Percentiles rank a stretch among this genome's conserved stretches.
Conservation (phyloP, 1,284 basidiomycete species). For the Trichosporon inkin region DNA sequence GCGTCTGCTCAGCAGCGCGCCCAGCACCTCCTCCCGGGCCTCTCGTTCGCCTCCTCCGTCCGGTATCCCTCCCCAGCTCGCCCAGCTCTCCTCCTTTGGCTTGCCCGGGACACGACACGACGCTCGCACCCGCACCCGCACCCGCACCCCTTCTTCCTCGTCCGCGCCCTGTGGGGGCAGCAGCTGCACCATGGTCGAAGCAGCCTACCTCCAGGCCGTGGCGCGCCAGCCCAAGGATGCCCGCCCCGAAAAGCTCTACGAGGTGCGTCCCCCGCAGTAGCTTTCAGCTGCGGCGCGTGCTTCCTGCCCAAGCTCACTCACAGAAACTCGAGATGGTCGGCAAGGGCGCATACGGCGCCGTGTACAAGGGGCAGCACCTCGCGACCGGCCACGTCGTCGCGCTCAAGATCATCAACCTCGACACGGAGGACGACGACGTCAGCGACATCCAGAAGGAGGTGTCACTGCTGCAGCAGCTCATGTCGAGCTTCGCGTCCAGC, state of each 20-base stretch:
- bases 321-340: conserved; percentile 72
- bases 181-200: conserved; percentile 24
- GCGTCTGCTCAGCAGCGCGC: neutral
- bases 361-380: conserved; percentile 86
- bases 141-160: neutral
- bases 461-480: conserved; percentile 79
- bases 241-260: conserved; percentile 40
- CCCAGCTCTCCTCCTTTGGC: neutral
- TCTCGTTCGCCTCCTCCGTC: neutral
- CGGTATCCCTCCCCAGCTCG: neutral
- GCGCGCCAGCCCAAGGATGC: conserved; percentile 43
- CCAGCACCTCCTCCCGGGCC: neutral
- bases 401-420: conserved; percentile 97
- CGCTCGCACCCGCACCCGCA: neutral
- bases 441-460: conserved; percentile 96
- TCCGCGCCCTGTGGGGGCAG: conserved; percentile 18
- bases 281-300: neutral
- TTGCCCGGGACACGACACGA: neutral
- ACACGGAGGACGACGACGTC: conserved; percentile 94
- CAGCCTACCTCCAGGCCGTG: conserved; percentile 39
- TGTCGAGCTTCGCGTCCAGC: conserved; percentile 50
- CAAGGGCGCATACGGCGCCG: conserved; percentile 92
- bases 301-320: conserved; percentile 15
- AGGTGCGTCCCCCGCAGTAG: conserved; percentile 26
- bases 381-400: conserved; percentile 82